Conservation (phyloP, 768 basidiomycete genomes). For the Paxillus involutus region DNA sequence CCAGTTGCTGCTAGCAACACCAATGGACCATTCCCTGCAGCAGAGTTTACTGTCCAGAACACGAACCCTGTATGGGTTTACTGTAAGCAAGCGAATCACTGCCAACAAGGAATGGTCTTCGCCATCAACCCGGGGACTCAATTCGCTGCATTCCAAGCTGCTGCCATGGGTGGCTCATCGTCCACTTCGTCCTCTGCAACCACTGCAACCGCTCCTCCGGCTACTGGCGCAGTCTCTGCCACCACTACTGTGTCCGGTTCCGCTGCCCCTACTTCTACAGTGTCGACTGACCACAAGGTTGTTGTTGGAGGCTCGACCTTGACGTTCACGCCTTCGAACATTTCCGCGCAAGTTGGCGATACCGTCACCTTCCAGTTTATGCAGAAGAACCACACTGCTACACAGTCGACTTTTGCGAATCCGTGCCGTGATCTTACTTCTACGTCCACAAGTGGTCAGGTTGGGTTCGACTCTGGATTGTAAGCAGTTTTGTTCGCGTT, state of each 20-base stretch:
- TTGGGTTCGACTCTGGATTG: slow-evolving; percentile 52
- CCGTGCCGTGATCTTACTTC: slow-evolving; percentile 44
- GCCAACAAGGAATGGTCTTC: slow-evolving; percentile 64
- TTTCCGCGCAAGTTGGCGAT: slow-evolving; percentile 47
- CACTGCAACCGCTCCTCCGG: slow-evolving; percentile 29
- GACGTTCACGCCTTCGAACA: slow-evolving; percentile 43
- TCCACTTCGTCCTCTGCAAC: slow-evolving; percentile 20
- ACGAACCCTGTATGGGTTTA: slow-evolving; percentile 56
- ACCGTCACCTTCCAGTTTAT: slow-evolving; percentile 44
- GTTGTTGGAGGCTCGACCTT: slow-evolving; percentile 43
- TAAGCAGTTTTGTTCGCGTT: slow-evolving; percentile 16
- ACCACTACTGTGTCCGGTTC: slow-evolving; percentile 43
- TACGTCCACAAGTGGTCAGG: slow-evolving; percentile 43
- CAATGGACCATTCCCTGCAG: slow-evolving; percentile 43
- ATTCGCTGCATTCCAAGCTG: slow-evolving; percentile 53
- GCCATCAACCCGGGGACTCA: slow-evolving; percentile 60
- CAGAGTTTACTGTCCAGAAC: slow-evolving; percentile 41
- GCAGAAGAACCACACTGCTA: slow-evolving; percentile 51
- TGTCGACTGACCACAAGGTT: slow-evolving; percentile 37
- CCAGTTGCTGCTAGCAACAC: slow-evolving; percentile 45
- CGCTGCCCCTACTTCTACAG: slow-evolving; percentile 21
- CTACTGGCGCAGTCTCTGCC: slow-evolving; percentile 33
- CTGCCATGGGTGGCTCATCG: slow-evolving; percentile 39
- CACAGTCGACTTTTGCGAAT: slow-evolving; percentile 31
- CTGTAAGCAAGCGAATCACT: slow-evolving; percentile 57